phyloP scores from a whole-genome alignment of 192 early-diverging fungal genomes.

The Rhizoclosmatium globosum region DNA sequence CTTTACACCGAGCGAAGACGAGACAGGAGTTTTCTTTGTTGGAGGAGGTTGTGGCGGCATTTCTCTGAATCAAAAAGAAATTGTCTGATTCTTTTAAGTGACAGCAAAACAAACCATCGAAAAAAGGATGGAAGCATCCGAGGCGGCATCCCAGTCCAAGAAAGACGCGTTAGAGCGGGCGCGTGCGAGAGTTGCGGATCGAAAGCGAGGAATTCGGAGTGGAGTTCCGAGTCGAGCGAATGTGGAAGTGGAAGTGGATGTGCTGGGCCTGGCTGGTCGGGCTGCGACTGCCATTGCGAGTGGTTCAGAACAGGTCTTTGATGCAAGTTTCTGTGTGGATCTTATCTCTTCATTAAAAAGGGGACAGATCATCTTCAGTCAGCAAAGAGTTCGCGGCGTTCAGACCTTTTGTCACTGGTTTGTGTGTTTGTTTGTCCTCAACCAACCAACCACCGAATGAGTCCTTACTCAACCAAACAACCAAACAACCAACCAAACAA shows the following conservation, averaged over 20 bases:
- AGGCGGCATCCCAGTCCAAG: too few species aligned
- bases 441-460: neutral
- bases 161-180: too few species aligned
- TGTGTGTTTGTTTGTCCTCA: neutral
- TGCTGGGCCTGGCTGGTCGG: neutral
- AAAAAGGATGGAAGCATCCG: too few species aligned
- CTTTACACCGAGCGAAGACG: neutral
- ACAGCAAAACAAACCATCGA: too few species aligned
- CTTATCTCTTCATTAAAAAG: neutral
- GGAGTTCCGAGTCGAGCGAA: too few species aligned
- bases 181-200: too few species aligned
- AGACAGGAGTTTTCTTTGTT: neutral
- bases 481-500: too few species aligned
- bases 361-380: neutral
- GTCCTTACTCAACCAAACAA: neutral
- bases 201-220: too few species aligned
- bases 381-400: slow-evolving; percentile 11
- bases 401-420: slow-evolving; percentile 15
- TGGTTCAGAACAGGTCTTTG: neutral
- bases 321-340: neutral
- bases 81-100: neutral
- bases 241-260: neutral
- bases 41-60: neutral
- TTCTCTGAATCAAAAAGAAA: neutral
- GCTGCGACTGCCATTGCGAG: slow-evolving; percentile 1